A percentile compares a stretch with the other conserved stretches of the same genome.
phyloP scores from a whole-genome alignment of 306 rosid species.

The Pachyrhizus erosus region DNA sequence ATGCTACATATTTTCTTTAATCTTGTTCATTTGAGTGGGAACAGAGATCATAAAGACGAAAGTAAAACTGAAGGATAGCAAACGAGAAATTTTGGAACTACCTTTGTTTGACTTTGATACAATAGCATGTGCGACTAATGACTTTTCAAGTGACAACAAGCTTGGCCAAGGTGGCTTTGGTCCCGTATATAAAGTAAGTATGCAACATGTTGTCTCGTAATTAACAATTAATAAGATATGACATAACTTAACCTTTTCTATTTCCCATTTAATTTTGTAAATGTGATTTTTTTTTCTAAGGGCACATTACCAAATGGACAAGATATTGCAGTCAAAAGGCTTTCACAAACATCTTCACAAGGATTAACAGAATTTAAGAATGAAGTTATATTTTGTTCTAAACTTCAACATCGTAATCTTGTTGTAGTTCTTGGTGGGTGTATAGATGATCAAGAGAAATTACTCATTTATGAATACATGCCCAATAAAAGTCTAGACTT shows the following conservation, averaged over 20 bases:
- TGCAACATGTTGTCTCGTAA: not conserved
- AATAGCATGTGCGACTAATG: slow-evolving; percentile 51
- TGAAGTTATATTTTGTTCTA: slow-evolving; percentile 12
- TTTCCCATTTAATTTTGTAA: not conserved
- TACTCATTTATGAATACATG: slow-evolving; percentile 25
- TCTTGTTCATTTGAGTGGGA: not conserved
- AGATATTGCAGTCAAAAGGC: not conserved
- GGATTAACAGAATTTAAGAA: slow-evolving; percentile 14
- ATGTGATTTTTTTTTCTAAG: not conserved
- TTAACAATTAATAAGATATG: not conserved
- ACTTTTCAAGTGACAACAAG: slow-evolving; percentile 53
- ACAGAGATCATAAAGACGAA: not conserved
- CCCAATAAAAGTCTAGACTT: slow-evolving; percentile 1
- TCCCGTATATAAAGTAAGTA: slow-evolving; percentile 58
- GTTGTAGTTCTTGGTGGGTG: slow-evolving; percentile 1
- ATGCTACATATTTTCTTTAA: not conserved
- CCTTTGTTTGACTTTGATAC: slow-evolving; percentile 50
- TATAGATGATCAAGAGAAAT: not conserved
- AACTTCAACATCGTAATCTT: slow-evolving; percentile 19
- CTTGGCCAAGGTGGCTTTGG: slow-evolving; percentile 76
- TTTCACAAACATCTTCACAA: not conserved
- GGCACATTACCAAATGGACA: not conserved
- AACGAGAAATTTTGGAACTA: slow-evolving; percentile 53
- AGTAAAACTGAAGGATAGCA: not conserved
- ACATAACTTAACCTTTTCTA: not conserved